Evolutionary conservation across 2,329 filamentous ascomycete genomes (phyloP).

Genomic region (Aspergillus quadrilineatus): DNA sequence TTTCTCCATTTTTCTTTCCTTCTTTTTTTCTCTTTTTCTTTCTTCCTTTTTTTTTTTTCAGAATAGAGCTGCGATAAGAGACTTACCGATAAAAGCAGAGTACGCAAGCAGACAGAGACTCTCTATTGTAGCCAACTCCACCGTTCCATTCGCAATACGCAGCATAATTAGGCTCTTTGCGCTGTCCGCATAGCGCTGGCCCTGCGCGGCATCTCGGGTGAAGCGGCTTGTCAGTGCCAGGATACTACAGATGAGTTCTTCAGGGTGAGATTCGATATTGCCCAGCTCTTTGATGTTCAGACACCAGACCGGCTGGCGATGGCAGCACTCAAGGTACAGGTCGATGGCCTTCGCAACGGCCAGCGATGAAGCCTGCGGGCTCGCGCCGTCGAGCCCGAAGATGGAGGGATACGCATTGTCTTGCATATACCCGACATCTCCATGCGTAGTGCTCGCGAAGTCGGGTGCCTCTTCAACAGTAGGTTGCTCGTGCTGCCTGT

Average conservation of each 20-base stretch:
- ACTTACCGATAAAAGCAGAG: conserved; percentile 49
- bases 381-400: conserved; percentile 27
- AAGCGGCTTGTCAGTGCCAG: conserved; percentile 35
- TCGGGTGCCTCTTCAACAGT: background rate
- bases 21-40: too few species aligned
- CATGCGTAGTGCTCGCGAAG: background rate
- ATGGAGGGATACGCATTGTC: conserved; percentile 22
- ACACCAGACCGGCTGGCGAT: conserved; percentile 40
- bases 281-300: conserved; percentile 35
- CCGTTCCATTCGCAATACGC: conserved; percentile 52
- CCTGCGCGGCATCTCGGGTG: conserved; percentile 28
- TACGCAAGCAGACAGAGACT: conserved; percentile 53
- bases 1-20: too few species aligned
- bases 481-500: background rate
- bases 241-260: conserved; percentile 37
- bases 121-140: conserved; percentile 52
- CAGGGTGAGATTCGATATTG: conserved; percentile 27
- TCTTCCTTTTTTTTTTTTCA: background rate
- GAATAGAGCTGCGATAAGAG: background rate
- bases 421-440: conserved; percentile 5
- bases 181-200: conserved; percentile 40
- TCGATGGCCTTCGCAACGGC: conserved; percentile 29
- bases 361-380: conserved; percentile 22
- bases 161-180: conserved; percentile 45
- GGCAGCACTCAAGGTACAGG: conserved; percentile 39